Evolutionary conservation across 2,329 filamentous ascomycete genomes (phyloP), one percentile per base, ranked within the genome.

Genomic region (Neospermospora avenae): DNA sequence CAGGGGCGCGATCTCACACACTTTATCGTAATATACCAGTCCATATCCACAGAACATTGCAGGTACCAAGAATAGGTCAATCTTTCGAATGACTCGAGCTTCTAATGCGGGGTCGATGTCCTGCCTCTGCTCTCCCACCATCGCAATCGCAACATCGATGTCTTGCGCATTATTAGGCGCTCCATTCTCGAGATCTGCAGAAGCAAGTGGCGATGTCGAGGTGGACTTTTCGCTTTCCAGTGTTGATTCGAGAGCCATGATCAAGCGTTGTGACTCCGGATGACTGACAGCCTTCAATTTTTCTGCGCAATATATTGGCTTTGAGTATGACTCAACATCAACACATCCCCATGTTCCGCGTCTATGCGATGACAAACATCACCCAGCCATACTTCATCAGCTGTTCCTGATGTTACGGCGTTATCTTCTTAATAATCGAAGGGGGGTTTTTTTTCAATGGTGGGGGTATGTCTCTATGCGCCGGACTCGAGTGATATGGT

Each of bases 1-100:
- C 24, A n/a, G 24, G 16, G 16, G n/a, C n/a, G n/a, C n/a, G n/a
- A 20, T 55, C 51, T 55, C 65, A 25, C 65, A 25, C 69, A 81
- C 80, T 72, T 89, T 89, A 71, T 89, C 86, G 70, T 88, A 88
- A 73, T 88, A 89, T 0, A 89, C 85, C 35, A 89, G 76, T 2
- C 86, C 85, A 73, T 89, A 84, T 3, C 82, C 82, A 67, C 86
- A 68, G 22, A 82, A 78, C 86, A 90, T 90, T 13, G 83, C 80
- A 0, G 87, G 87, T 35, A 90, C 87, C 48, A 90, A 73, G 63
- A 86, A 86, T 64, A 77, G 74, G 67, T 90, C 87, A 55, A 89
- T 88, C 74, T 89, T 90, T 51, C 83, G 77, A 24, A 89, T 73
- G 8, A 87, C 85, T 49, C 81, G 78, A 18, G 76, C 78, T 60